Evolutionary conservation across 768 basidiomycete genomes (phyloP).

Genomic region (Podaxis sp.): DNA sequence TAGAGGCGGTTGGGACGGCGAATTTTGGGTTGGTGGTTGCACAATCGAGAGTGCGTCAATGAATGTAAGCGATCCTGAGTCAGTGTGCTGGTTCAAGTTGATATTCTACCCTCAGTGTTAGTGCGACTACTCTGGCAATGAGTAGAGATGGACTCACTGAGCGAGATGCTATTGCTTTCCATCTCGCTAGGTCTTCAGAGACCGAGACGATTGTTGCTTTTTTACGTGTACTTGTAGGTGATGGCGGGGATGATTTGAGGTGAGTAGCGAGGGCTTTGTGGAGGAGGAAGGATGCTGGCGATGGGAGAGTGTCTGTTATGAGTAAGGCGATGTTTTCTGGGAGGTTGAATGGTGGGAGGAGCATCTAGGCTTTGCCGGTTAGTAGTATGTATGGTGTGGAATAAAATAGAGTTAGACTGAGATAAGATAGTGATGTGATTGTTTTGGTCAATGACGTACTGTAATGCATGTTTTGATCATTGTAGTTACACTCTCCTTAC

Average conservation of each 20-base stretch:
- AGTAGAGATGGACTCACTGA: conserved; percentile 45
- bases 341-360: conserved; percentile 51
- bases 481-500: no score
- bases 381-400: no score
- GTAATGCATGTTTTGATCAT: no score
- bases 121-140: background rate
- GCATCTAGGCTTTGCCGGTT: background rate
- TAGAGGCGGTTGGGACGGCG: conserved; percentile 20
- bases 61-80: conserved; percentile 46
- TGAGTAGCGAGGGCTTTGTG: conserved; percentile 52
- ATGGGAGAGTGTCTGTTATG: conserved; percentile 67
- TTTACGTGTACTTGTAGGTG: background rate
- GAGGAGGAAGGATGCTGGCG: conserved; percentile 75
- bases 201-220: conserved; percentile 55
- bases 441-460: no score
- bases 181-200: conserved; percentile 54
- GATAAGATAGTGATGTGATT: background rate
- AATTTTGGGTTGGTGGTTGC: conserved; percentile 19
- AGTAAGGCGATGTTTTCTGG: conserved; percentile 54
- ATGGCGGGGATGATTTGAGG: conserved; percentile 42
- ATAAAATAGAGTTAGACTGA: background rate
- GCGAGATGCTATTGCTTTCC: conserved; percentile 65
- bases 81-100: conserved; percentile 35
- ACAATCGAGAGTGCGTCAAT: conserved; percentile 50
- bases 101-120: conserved; percentile 31